Evolutionary conservation across 768 basidiomycete genomes (phyloP).

Genomic region (Lactarius pseudohatsudake): DNA sequence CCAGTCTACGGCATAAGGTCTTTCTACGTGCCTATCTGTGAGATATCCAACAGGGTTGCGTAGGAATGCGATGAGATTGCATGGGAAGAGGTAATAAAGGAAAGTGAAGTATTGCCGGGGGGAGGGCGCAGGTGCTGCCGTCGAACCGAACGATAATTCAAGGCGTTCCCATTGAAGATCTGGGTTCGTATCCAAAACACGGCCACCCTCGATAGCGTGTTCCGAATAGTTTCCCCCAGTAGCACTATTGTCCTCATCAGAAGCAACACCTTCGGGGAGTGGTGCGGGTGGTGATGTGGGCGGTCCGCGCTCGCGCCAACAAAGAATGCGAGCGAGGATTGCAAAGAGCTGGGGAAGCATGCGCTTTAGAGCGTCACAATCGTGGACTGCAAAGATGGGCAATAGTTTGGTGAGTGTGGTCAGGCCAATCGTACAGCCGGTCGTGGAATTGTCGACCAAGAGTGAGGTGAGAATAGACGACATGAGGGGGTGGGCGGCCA

Average conservation of each 20-base stretch:
- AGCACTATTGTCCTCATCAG: slow-evolving; percentile 4
- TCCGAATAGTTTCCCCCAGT: slow-evolving; percentile 21
- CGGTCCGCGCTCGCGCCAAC: slow-evolving; percentile 63
- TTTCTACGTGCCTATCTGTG: slow-evolving; percentile 45
- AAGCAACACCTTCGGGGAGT: slow-evolving; percentile 17
- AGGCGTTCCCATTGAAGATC: slow-evolving; percentile 70
- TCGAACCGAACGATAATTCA: slow-evolving; percentile 56
- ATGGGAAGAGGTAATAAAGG: slow-evolving; percentile 89
- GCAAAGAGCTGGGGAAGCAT: slow-evolving; percentile 65
- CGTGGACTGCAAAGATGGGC: slow-evolving; percentile 70
- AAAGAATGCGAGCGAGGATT: slow-evolving; percentile 68
- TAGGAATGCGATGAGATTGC: slow-evolving; percentile 81
- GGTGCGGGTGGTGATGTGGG: slow-evolving; percentile 23
- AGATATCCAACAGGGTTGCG: slow-evolving; percentile 68
- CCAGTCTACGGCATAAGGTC: slow-evolving; percentile 73
- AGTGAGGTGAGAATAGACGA: slow-evolving; percentile 64
- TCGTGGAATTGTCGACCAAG: slow-evolving; percentile 73
- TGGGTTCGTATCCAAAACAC: slow-evolving; percentile 40
- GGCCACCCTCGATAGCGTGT: slow-evolving; percentile 14
- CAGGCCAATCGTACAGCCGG: slow-evolving; percentile 61
- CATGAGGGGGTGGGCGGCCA: slow-evolving; percentile 65
- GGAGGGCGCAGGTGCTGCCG: slow-evolving; percentile 55
- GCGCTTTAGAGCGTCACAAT: slow-evolving; percentile 52
- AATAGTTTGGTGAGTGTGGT: slow-evolving; percentile 67
- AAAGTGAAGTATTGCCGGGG: slow-evolving; percentile 69